Percentiles rank a stretch among this genome's conserved stretches.
Conservation (phyloP, 31 red algal genomes). For the Bonnemaisonia californica region DNA sequence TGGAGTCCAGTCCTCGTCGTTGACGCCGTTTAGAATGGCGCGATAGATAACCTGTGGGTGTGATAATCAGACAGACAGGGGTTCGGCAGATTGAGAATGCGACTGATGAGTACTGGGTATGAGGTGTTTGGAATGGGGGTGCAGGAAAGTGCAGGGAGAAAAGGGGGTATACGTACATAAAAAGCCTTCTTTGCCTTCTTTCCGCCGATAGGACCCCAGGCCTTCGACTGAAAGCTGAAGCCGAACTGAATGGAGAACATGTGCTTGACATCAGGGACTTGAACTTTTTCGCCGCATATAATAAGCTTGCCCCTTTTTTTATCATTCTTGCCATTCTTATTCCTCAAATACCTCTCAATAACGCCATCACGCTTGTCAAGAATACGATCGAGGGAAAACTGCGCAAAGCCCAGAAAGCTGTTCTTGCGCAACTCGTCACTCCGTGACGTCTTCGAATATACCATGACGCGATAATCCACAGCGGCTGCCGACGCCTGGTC, state of each 20-base stretch:
- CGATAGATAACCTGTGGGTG: slow-evolving; percentile 64
- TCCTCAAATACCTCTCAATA: slow-evolving; percentile 55
- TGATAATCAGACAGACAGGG: too few species aligned
- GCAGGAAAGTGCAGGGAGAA: too few species aligned
- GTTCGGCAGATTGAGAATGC: too few species aligned
- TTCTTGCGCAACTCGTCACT: slow-evolving; percentile 58
- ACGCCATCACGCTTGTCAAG: slow-evolving; percentile 58
- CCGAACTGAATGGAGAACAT: slow-evolving; percentile 73
- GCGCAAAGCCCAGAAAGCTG: slow-evolving; percentile 45
- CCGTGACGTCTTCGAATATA: slow-evolving; percentile 49
- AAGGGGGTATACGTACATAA: slow-evolving; percentile 22
- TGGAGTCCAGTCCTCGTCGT: slow-evolving; percentile 74
- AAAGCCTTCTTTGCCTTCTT: slow-evolving; percentile 46
- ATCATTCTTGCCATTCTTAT: slow-evolving; percentile 49
- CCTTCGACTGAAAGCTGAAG: slow-evolving; percentile 40
- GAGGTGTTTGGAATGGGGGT: too few species aligned
- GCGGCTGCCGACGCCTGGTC: background rate
- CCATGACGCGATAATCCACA: slow-evolving; percentile 35
- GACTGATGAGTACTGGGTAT: too few species aligned
- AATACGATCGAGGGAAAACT: slow-evolving; percentile 56
- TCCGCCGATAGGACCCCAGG: slow-evolving; percentile 31
- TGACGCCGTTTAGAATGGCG: slow-evolving; percentile 67
- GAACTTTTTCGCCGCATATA: slow-evolving; percentile 61
- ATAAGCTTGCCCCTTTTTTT: slow-evolving; percentile 52
- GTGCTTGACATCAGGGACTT: slow-evolving; percentile 27